phyloP scores from a whole-genome alignment of 2,329 filamentous ascomycete species.

The Colletotrichum sojae region DNA sequence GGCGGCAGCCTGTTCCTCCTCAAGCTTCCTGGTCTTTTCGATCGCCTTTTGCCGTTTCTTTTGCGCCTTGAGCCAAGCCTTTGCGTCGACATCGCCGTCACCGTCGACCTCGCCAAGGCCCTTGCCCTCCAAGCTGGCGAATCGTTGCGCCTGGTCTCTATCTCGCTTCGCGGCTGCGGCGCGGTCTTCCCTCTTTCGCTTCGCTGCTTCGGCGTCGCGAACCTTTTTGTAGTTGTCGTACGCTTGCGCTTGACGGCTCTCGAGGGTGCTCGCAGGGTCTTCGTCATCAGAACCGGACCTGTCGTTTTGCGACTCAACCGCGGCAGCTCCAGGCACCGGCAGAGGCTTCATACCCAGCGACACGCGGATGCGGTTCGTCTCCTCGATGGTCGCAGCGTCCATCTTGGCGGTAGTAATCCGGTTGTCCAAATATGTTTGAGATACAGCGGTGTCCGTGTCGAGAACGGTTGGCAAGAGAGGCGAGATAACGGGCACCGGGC shows the following conservation, averaged over 20 bases:
- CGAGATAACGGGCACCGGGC: background rate
- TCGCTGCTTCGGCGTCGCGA: constrained; percentile 80
- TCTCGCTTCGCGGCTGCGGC: constrained; percentile 89
- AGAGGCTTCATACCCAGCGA: constrained; percentile 92
- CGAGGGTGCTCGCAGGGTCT: constrained; percentile 85
- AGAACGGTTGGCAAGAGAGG: background rate
- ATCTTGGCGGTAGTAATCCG: constrained; percentile 53
- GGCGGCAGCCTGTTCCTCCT: constrained; percentile 84
- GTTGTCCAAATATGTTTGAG: too few relatives aligned
- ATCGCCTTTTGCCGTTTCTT: constrained; percentile 97
- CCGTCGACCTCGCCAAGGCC: constrained; percentile 84
- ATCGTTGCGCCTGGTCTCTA: constrained; percentile 84
- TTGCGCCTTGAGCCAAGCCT: constrained; percentile 87
- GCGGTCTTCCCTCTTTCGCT: constrained; percentile 83
- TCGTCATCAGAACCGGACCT: constrained; percentile 70
- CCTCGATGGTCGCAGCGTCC: constrained; percentile 85
- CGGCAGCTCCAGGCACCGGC: constrained; percentile 80
- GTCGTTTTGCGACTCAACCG: constrained; percentile 54
- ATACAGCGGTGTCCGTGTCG: background rate
- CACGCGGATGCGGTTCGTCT: constrained; percentile 92
- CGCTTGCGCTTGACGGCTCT: constrained; percentile 80
- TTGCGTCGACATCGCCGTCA: constrained; percentile 79
- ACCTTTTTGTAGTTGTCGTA: constrained; percentile 80
- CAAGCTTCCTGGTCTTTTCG: constrained; percentile 78
- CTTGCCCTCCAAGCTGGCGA: constrained; percentile 83